These are phyloP conservation scores for Otatea glauca DNA, from an alignment of 176 grass and related monocot genomes.

Conservation along the genomic window DNA sequence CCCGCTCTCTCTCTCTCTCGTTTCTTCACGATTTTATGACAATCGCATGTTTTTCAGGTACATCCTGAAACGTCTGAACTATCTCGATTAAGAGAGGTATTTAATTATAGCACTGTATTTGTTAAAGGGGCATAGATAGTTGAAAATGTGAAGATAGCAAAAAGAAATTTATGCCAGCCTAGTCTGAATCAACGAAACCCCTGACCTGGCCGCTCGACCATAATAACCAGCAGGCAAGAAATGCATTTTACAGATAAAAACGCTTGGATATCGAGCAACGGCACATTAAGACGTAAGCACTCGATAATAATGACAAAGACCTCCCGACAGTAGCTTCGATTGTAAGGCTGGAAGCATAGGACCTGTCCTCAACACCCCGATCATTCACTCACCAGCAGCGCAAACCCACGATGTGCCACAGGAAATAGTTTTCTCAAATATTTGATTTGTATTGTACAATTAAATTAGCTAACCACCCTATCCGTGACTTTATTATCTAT, in stretches of 20 bases:
- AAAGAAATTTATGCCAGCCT: neutral
- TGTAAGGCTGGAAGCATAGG: slow-evolving; percentile 20
- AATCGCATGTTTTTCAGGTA: neutral
- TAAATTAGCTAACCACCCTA: neutral
- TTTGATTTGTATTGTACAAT: neutral
- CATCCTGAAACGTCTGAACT: neutral
- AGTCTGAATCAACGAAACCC: neutral
- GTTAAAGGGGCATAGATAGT: neutral
- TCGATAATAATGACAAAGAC: neutral
- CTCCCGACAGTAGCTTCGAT: neutral
- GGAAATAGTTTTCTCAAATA: neutral
- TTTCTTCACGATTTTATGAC: neutral
- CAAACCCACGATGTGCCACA: neutral
- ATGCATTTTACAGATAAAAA: neutral
- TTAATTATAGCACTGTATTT: neutral
- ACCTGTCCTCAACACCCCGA: neutral
- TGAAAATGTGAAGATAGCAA: neutral
- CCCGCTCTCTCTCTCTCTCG: no score
- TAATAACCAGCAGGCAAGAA: neutral
- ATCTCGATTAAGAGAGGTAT: no score
- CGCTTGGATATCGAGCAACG: neutral
- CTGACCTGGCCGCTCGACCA: neutral
- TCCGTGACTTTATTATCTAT: neutral
- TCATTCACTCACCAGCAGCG: neutral
- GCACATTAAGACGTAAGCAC: neutral